phyloP scores from a whole-genome alignment of 2,329 filamentous ascomycete genomes.

The Aspergillus clavatus region DNA sequence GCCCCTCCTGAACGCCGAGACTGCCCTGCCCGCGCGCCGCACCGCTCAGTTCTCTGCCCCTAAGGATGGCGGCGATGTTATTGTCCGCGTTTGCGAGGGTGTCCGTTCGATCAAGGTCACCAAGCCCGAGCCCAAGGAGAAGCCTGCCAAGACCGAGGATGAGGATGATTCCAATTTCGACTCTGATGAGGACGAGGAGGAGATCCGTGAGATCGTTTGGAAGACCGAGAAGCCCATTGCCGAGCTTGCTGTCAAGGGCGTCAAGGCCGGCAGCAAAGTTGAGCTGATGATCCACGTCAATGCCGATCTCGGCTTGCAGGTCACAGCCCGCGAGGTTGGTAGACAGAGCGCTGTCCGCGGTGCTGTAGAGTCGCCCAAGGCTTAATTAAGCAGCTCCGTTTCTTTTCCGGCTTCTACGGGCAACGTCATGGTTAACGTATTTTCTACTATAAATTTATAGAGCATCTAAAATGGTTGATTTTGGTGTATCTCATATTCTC shows the following conservation, averaged over 20 bases:
- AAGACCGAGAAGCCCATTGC: conserved; percentile 78
- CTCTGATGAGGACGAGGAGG: conserved; percentile 63
- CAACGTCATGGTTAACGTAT: conserved; percentile 6
- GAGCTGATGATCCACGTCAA: conserved; percentile 89
- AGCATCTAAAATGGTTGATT: conserved; percentile 2
- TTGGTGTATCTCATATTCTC: not conserved
- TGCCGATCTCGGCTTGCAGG: conserved; percentile 70
- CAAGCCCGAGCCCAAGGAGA: conserved; percentile 71
- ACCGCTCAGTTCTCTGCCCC: conserved; percentile 73
- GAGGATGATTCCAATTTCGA: conserved; percentile 61
- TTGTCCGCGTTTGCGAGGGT: conserved; percentile 85
- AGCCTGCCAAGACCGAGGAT: conserved; percentile 53
- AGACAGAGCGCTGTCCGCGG: conserved; percentile 79
- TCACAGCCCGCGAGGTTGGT: conserved; percentile 80
- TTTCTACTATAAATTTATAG: conserved; percentile 1
- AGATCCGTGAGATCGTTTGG: conserved; percentile 86
- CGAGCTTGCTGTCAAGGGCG: conserved; percentile 75
- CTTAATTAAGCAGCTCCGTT: conserved; percentile 21
- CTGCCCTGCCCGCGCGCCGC: conserved; percentile 81
- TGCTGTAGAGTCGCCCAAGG: conserved; percentile 41
- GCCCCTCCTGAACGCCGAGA: conserved; percentile 77
- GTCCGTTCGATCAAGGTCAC: conserved; percentile 88
- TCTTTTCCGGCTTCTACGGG: too few species aligned
- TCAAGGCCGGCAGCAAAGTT: conserved; percentile 85
- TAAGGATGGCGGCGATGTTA: conserved; percentile 77